Conservation (phyloP, 208 protist species). For the Leptomonas pyrrhocoris region DNA sequence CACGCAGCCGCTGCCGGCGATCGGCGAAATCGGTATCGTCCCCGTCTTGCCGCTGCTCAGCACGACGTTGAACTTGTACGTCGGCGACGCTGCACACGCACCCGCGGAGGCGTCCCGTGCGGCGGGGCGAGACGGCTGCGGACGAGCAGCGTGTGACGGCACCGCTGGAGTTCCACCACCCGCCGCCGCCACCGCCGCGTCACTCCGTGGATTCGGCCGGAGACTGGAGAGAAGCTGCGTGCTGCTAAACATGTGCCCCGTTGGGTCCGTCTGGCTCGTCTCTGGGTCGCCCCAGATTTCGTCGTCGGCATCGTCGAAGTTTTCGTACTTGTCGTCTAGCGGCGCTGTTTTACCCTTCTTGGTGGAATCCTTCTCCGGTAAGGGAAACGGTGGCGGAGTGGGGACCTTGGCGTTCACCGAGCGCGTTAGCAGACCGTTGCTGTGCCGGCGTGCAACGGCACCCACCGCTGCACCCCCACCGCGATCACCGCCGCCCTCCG, state of each 20-base stretch:
- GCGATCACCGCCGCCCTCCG: slow-evolving; percentile 6
- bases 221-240: slow-evolving; percentile 28
- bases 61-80: slow-evolving; percentile 78
- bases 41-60: slow-evolving; percentile 72
- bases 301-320: slow-evolving; percentile 9
- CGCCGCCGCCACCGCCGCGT: too few species aligned
- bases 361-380: neutral
- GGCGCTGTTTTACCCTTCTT: neutral
- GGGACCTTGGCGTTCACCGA: slow-evolving; percentile 1
- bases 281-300: slow-evolving; percentile 18
- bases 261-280: neutral
- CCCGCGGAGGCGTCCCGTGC: slow-evolving; percentile 1
- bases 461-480: neutral
- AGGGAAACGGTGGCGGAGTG: too few species aligned
- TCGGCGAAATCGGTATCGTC: slow-evolving; percentile 48
- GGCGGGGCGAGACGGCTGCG: neutral
- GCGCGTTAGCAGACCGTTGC: neutral
- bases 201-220: too few species aligned
- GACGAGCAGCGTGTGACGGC: neutral
- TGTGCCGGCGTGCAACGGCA: neutral
- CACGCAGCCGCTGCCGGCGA: slow-evolving; percentile 56
- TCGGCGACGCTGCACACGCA: slow-evolving; percentile 4
- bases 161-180: too few species aligned
- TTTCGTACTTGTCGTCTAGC: neutral
- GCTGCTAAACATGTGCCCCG: slow-evolving; percentile 20